Conservation (phyloP, 164 flowering plant species). For the Piper betle region DNA sequence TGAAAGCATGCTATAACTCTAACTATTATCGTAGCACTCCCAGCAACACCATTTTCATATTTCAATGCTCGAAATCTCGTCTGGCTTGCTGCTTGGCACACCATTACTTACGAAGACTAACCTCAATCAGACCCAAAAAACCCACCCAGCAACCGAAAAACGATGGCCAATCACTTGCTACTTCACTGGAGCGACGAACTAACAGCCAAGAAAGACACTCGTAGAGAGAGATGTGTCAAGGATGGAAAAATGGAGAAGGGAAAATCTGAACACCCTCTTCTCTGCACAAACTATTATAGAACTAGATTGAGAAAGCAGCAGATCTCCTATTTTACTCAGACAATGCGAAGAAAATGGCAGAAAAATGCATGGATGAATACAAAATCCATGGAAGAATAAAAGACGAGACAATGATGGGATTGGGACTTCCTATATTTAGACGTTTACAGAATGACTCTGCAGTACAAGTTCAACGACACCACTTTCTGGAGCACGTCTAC, state of each 20-base stretch:
- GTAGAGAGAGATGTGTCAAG: not conserved
- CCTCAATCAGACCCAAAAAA: constrained; percentile 3
- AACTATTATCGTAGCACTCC: constrained; percentile 73
- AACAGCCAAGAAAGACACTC: not conserved
- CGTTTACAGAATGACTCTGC: constrained; percentile 71
- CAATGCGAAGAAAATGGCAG: not conserved
- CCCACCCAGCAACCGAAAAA: not conserved
- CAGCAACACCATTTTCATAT: constrained; percentile 85
- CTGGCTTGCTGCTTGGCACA: constrained; percentile 93
- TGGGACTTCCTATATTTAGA: too few relatives aligned
- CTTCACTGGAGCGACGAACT: not conserved
- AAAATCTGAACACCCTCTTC: not conserved
- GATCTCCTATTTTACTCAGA: not conserved
- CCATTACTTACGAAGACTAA: constrained; percentile 60
- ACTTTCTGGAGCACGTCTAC: constrained; percentile 63
- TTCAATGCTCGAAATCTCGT: constrained; percentile 90
- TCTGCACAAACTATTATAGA: not conserved
- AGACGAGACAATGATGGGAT: not conserved
- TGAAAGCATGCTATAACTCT: constrained; percentile 97
- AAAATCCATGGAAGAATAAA: not conserved
- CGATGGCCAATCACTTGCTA: not conserved
- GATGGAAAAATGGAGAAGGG: not conserved
- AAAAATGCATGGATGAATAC: not conserved
- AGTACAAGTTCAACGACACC: constrained; percentile 67
- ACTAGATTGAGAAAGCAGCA: not conserved